Evolutionary conservation across 805 yeast species (phyloP).

Genomic region (Kuraishia borneana): DNA sequence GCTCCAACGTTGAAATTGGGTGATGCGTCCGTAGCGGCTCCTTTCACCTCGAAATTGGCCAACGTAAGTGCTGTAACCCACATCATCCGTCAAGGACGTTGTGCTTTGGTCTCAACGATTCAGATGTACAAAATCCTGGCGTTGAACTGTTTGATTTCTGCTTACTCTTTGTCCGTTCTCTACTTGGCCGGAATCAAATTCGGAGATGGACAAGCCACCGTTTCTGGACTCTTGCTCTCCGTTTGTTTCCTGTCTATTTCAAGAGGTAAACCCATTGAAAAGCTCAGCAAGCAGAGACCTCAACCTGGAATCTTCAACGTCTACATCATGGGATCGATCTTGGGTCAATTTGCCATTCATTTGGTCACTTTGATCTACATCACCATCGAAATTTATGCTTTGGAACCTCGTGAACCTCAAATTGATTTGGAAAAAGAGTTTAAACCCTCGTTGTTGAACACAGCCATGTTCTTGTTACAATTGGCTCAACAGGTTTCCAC

Average conservation of each 20-base stretch:
- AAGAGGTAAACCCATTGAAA: slow-evolving; percentile 83
- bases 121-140: slow-evolving; percentile 99
- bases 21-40: slow-evolving; percentile 99
- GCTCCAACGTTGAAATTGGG: slow-evolving; percentile 92
- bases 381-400: slow-evolving; percentile 67
- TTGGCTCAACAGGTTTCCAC: slow-evolving; percentile 96
- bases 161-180: slow-evolving; percentile 88
- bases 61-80: slow-evolving; percentile 88
- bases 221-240: slow-evolving; percentile 83
- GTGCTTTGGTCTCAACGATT: slow-evolving; percentile 93
- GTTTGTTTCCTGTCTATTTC: slow-evolving; percentile 94
- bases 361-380: slow-evolving; percentile 73
- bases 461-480: slow-evolving; percentile 91
- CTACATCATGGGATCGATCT: slow-evolving; percentile 95
- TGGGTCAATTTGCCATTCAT: slow-evolving; percentile 94
- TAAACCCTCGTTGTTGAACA: slow-evolving; percentile 82
- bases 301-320: slow-evolving; percentile 93
- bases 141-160: slow-evolving; percentile 90
- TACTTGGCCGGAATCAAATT: slow-evolving; percentile 96
- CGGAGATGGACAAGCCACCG: slow-evolving; percentile 97
- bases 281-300: slow-evolving; percentile 87
- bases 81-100: slow-evolving; percentile 94
- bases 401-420: slow-evolving; percentile 89
- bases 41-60: slow-evolving; percentile 90
- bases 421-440: slow-evolving; percentile 85